Base-by-base conservation (phyloP, 768 basidiomycete genomes). In the Tubosaeta sp. region DNA sequence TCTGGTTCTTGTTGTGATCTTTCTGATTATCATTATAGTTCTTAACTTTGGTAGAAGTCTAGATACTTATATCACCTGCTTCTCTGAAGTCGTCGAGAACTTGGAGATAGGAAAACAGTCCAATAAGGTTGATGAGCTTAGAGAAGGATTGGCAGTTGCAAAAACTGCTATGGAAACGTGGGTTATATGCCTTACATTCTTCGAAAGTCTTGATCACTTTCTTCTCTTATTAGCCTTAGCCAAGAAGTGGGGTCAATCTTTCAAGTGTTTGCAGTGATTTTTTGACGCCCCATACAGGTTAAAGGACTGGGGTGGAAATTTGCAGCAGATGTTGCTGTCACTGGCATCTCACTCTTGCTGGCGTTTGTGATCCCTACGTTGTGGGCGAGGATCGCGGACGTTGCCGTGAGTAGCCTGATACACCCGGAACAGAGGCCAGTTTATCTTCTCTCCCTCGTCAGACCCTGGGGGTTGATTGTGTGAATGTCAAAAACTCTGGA, bases 271-370 rank as follows among this genome's bases (percentile, higher is more conserved):
- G 13, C 4, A 13, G 11, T 3, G 24, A n/a, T n/a, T 35, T 3
- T 21, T 51, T 62, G 31, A 62, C 32, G 14, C 13, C 1, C 24
- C 25, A n/a, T 21, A 19, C 25, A 61, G 60, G 38, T 61, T 24
- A 61, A 58, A 36, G 51, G 55, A 36, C 4, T 61, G 32, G 56
- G 48, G 16, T 58, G 53, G 53, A 58, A 61, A 27, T 31, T 61
- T 2, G 55, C 51, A 2, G n/a, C 32, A 14, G 54, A 61, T 4
- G 31, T 61, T 14, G 38, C 52, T 14, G 18, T 61, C 14, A 43
- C 49, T 6, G 60, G 60, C 24, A 46, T 61, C 14, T 38, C 56
- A 0, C 27, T 61, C 31, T 39, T 62, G 6, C 54, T 61, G 19
- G 52, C 60, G 10, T 24, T 54, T 9, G 45, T 59, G 16, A 8